phyloP scores from a whole-genome alignment of 768 basidiomycete species.

The Tricholoma hemisulphureum region DNA sequence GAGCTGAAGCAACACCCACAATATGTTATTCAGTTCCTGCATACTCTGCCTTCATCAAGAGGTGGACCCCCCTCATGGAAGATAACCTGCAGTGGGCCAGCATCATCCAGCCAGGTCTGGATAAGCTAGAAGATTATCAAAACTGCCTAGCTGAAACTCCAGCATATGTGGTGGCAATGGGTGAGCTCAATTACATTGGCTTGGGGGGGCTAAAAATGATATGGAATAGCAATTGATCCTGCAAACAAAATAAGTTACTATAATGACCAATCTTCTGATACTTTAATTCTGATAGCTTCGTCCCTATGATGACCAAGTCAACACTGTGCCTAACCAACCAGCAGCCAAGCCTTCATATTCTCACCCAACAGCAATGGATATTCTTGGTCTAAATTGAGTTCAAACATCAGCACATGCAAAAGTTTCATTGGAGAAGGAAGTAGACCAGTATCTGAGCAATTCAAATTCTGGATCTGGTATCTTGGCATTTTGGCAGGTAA shows the following conservation, averaged over 20 bases:
- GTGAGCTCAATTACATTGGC: constrained; percentile 6
- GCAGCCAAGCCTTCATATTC: background rate
- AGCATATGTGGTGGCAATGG: constrained; percentile 15
- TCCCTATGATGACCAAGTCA: background rate
- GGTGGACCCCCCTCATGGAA: constrained; percentile 12
- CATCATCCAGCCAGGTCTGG: constrained; percentile 17
- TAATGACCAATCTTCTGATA: background rate
- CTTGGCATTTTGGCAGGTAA: constrained; percentile 1
- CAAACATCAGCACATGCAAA: background rate
- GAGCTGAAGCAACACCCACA: constrained; percentile 21
- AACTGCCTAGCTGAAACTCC: constrained; percentile 6
- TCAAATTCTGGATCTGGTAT: background rate
- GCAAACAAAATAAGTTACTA: constrained; percentile 7
- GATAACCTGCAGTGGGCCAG: constrained; percentile 4
- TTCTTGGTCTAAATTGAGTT: background rate
- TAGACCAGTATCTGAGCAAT: background rate
- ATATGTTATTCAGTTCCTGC: constrained; percentile 18
- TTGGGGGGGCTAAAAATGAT: background rate
- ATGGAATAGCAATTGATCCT: constrained; percentile 11
- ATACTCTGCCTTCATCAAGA: constrained; percentile 17
- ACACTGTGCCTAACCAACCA: background rate
- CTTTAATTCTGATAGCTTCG: background rate
- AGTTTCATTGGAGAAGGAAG: background rate
- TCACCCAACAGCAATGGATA: background rate
- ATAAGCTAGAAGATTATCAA: constrained; percentile 17